These are phyloP conservation scores for Phialophora expanda DNA, from an alignment of 2,329 filamentous ascomycete genomes.

Conservation along the genomic window DNA sequence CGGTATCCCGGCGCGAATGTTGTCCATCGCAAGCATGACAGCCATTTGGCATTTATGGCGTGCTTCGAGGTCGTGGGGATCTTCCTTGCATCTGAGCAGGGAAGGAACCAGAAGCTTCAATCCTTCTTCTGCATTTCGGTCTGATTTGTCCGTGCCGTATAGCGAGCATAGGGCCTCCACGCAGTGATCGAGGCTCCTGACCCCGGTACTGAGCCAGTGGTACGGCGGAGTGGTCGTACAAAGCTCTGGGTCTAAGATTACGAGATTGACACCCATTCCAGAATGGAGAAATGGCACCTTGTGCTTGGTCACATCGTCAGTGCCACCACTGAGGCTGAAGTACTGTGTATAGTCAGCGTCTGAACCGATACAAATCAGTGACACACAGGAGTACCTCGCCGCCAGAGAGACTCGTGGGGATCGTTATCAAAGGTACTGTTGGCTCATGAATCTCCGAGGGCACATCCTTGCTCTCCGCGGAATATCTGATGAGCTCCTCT, in stretches of 20 bases:
- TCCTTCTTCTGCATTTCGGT: constrained; percentile 47
- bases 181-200: constrained; percentile 63
- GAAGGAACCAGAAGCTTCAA: constrained; percentile 51
- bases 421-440: constrained; percentile 46
- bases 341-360: constrained; percentile 5
- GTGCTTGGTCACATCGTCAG: constrained; percentile 17
- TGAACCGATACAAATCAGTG: neutral
- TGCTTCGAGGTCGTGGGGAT: constrained; percentile 44
- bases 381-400: constrained; percentile 31
- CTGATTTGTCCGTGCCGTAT: constrained; percentile 42
- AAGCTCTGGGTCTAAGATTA: constrained; percentile 55
- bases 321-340: constrained; percentile 18
- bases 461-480: constrained; percentile 45
- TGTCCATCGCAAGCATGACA: constrained; percentile 45
- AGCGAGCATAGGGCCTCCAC: constrained; percentile 59
- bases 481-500: constrained; percentile 48
- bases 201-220: constrained; percentile 63
- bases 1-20: constrained; percentile 20
- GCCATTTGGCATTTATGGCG: constrained; percentile 56
- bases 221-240: constrained; percentile 56
- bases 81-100: constrained; percentile 48
- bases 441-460: constrained; percentile 49
- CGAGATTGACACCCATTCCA: constrained; percentile 15
- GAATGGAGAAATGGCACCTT: constrained; percentile 18
- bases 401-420: constrained; percentile 16